Conservation (phyloP, 2,329 filamentous ascomycete genomes). For the Neonectria magnoliae region DNA sequence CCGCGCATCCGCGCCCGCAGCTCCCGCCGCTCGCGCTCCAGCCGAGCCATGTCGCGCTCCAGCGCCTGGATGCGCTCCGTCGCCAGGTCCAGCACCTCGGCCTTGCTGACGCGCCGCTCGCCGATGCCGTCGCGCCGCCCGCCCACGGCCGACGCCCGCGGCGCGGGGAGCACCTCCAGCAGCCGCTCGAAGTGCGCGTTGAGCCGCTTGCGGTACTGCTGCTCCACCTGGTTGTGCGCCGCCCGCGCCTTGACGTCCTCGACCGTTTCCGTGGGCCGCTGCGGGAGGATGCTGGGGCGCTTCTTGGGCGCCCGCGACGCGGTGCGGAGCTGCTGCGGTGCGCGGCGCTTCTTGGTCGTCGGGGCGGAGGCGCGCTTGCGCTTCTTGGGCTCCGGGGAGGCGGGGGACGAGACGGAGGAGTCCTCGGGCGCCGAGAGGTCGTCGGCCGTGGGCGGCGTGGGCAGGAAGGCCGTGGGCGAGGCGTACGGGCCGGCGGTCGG, state of each 20-base stretch:
- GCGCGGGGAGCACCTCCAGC: constrained; percentile 52
- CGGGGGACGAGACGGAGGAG: neutral
- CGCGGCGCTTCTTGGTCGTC: constrained; percentile 27
- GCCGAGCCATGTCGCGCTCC: constrained; percentile 49
- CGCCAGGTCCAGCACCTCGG: constrained; percentile 58
- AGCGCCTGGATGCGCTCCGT: constrained; percentile 53
- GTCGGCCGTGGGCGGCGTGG: constrained; percentile 39
- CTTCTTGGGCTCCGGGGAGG: constrained; percentile 27
- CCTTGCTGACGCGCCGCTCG: constrained; percentile 53
- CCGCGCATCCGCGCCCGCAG: constrained; percentile 29
- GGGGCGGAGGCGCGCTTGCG: constrained; percentile 29
- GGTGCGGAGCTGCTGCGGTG: constrained; percentile 38
- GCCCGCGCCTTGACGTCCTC: constrained; percentile 43
- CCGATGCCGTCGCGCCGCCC: constrained; percentile 37
- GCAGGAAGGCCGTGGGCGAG: constrained; percentile 38
- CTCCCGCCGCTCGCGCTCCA: constrained; percentile 52
- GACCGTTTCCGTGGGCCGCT: constrained; percentile 35
- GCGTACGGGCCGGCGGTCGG: constrained; percentile 30
- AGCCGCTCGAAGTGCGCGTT: constrained; percentile 58
- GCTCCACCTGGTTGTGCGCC: constrained; percentile 58
- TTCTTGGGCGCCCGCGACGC: constrained; percentile 42
- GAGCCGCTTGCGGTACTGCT: constrained; percentile 59
- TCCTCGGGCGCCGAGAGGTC: constrained; percentile 36
- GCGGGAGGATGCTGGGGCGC: constrained; percentile 31
- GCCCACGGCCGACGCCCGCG: constrained; percentile 41